Base-by-base conservation (phyloP, 2,329 filamentous ascomycete genomes). In the Colletotrichum cereale region DNA sequence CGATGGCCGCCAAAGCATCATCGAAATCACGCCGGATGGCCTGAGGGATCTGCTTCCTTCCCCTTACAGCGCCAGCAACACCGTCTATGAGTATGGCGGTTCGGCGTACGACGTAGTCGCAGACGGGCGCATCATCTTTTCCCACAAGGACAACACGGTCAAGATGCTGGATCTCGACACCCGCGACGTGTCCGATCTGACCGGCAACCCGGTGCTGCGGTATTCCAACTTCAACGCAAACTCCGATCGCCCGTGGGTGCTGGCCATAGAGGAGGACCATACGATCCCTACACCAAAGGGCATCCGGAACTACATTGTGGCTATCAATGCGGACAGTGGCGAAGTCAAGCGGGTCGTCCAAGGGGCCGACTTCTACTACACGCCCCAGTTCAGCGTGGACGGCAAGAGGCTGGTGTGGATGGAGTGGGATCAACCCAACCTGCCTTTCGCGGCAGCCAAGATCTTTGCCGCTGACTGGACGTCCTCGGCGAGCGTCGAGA, bases 211-310 rank as follows among this genome's bases (percentile, higher is more conserved):
- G 18, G 76, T 78, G 26, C 56, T 87, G 68, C 79, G 85, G 72
- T 85, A 86, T 75, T 82, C 83, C 21, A 81, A 86, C 75, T 87
- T 88, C 71, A 79, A 83, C 60, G 81, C 81, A 3, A 81, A 85
- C 66, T 79, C 80, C 3, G 72, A 62, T 0, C 74, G 77, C 10
- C 73, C 78, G 0, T 86, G 84, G 84, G 82, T 88, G 3, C 74
- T 89, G 14, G 86, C 87, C 0, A 81, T 86, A n/a, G 79, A 87
- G 71, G 87, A 89, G 74, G 85, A 88, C 42, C 86, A 88, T 67
- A 76, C 76, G 2, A 73, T 80, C 12, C 75, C 82, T 3, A 77
- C 74, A 1, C 79, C 82, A 0, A 73, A 74, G 6, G 74, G 76
- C 7, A 77, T 84, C n/a, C 76, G 71, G 24, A 81, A 84, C 73